A percentile compares a stretch with the other conserved stretches of the same genome.
These are phyloP conservation scores for Chrysochromulina parva DNA, from an alignment of 78 protist genomes.

Conservation along the genomic window DNA sequence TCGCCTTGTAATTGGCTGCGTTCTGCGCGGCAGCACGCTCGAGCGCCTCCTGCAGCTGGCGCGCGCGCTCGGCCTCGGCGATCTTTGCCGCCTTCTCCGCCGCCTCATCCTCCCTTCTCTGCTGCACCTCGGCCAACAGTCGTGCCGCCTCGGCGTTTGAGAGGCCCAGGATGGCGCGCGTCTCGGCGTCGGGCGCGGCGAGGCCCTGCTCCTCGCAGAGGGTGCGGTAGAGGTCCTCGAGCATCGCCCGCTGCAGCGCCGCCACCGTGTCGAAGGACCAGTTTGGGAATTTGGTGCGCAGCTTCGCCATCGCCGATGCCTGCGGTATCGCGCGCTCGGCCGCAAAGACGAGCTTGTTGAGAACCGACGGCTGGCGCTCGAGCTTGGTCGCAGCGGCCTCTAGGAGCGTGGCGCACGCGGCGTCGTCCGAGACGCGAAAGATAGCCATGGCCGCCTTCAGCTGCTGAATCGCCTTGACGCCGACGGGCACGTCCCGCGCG, in stretches of 20 bases:
- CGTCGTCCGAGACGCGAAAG: neutral
- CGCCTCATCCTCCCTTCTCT: neutral
- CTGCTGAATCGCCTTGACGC: neutral
- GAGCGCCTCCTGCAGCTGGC: neutral
- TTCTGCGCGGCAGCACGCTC: neutral
- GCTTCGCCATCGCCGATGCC: neutral
- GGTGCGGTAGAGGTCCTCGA: neutral
- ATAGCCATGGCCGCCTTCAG: neutral
- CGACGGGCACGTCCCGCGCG: neutral
- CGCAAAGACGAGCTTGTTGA: conserved; percentile 35
- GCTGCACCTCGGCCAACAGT: neutral
- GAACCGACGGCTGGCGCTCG: neutral
- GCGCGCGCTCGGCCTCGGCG: neutral
- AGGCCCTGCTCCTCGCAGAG: neutral
- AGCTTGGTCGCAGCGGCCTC: neutral
- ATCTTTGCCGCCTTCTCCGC: conserved; percentile 20
- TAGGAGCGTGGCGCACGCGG: neutral
- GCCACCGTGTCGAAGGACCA: neutral
- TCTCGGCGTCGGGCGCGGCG: neutral
- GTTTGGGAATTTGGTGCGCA: conserved; percentile 13
- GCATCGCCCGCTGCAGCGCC: conserved; percentile 8
- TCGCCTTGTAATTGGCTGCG: neutral
- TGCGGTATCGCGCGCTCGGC: conserved; percentile 18
- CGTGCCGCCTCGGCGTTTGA: neutral
- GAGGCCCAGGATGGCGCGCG: neutral